Base-by-base conservation (phyloP, 192 early-diverging fungal species). In the Helicostylum pulchrum region DNA sequence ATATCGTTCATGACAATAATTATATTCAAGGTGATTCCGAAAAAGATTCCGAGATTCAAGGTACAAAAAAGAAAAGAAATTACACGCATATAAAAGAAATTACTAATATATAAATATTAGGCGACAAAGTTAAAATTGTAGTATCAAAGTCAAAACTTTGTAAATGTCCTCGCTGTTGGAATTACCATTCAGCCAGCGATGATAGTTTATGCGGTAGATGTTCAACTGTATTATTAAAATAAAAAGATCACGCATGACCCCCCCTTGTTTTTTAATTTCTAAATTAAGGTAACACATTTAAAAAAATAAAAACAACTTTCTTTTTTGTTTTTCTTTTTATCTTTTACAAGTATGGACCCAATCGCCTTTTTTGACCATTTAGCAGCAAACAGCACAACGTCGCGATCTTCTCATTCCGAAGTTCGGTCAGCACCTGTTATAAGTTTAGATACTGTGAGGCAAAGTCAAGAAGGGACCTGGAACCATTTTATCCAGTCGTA, bases 131-230 rank as follows among this genome's bases (percentile, higher is more conserved):
- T 47, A 50, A 57, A 19, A 77, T 88, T 64, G 73, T 77, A 6
- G 76, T 81, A 32, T 75, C 75, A 7, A 76, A 72, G 19, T 79
- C 87, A 11, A 48, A 60, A 10, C 36, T 75, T 52, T 81, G 87
- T 65, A 92, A 92, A 64, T 92, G 91, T 61, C 91, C 91, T 17
- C 83, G 91, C 36, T 92, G 91, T 73, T 89, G 91, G 87, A 87
- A 82, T 62, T 86, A 81, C 49, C 74, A 76, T 52, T 80, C 88
- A 1, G 48, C 54, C 0, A 59, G 67, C 7, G 76, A 69, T 2
- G 75, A 83, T 23, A 48, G 62, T 5, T 71, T 92, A 8, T 92
- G 91, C 67, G 19, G 43, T 12, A 78, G 91, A 53, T 92, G 91
- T 62, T 66, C 67, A 30, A 21, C 15, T 45, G 65, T 67, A 26